Percentiles rank a stretch among this genome's conserved stretches.
Conservation (phyloP, 305 asterid genomes). For the Rubia tinctorum region DNA sequence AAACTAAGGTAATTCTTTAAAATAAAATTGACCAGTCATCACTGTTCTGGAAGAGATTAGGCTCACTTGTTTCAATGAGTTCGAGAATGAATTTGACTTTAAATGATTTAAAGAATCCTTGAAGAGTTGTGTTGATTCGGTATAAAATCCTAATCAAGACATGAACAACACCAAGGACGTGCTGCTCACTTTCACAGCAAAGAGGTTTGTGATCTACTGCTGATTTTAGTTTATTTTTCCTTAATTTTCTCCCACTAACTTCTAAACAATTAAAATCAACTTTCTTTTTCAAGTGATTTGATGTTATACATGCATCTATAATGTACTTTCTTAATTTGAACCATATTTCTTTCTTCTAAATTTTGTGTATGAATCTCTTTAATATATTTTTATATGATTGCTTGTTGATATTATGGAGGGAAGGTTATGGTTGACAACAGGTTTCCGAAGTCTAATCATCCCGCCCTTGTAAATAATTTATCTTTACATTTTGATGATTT, state of each 20-base stretch:
- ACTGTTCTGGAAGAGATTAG: too few relatives aligned
- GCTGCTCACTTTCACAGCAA: conserved; percentile 66
- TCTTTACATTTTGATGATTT: not conserved
- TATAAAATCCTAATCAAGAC: too few relatives aligned
- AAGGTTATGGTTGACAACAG: conserved; percentile 70
- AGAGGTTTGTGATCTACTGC: conserved; percentile 55
- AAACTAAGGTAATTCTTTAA: too few relatives aligned
- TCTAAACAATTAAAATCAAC: too few relatives aligned
- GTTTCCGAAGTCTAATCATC: conserved; percentile 68
- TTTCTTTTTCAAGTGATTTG: too few relatives aligned
- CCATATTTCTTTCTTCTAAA: not conserved
- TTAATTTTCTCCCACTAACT: too few relatives aligned
- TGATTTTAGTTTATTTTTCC: not conserved
- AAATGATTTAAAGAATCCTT: too few relatives aligned
- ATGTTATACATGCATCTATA: not conserved
- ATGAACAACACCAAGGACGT: conserved; percentile 55
- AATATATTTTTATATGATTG: conserved; percentile 6
- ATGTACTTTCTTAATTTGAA: not conserved
- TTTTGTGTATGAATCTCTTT: not conserved
- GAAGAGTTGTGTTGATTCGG: too few relatives aligned
- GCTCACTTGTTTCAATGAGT: too few relatives aligned
- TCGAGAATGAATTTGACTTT: too few relatives aligned
- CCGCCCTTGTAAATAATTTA: conserved; percentile 48
- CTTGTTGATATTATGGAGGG: conserved; percentile 77
- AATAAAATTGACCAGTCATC: too few relatives aligned